Percentiles rank a stretch among this genome's conserved stretches.
These are phyloP conservation scores for Colletotrichum sp. DNA, from an alignment of 2,329 filamentous ascomycete species.

Conservation along the genomic window DNA sequence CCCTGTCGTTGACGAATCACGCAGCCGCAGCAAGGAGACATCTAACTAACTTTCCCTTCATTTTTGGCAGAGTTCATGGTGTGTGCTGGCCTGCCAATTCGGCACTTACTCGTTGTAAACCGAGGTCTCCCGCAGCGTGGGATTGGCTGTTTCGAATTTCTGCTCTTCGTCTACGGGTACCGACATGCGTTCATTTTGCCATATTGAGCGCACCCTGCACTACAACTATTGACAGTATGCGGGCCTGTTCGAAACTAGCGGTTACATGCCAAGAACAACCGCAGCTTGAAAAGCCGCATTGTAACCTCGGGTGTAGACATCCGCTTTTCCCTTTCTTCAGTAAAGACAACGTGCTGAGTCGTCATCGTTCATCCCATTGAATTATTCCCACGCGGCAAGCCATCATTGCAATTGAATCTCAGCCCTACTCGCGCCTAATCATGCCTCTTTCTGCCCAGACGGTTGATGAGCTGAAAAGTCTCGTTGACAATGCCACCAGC, in stretches of 20 bases:
- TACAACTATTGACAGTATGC: neutral
- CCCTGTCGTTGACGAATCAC: neutral
- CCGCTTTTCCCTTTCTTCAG: neutral
- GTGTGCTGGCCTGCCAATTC: neutral
- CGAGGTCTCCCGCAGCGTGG: neutral
- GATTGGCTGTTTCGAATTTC: neutral
- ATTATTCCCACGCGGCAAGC: neutral
- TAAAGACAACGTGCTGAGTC: neutral
- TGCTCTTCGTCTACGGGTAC: neutral
- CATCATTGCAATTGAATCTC: neutral
- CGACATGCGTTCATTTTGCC: neutral
- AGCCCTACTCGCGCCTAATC: neutral
- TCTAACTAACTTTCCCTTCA: neutral
- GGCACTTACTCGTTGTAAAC: neutral
- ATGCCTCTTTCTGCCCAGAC: constrained; percentile 15
- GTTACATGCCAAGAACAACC: neutral
- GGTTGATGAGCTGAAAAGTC: constrained; percentile 12
- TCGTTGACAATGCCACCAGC: constrained; percentile 42
- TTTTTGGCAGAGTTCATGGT: neutral
- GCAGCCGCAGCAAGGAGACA: neutral
- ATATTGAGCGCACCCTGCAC: neutral
- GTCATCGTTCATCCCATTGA: neutral
- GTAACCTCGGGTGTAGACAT: neutral
- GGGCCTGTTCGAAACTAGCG: neutral
- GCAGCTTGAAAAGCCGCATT: neutral